Conservation (phyloP, 2,329 filamentous ascomycete genomes). For the Ceratocystis lukuohia region DNA sequence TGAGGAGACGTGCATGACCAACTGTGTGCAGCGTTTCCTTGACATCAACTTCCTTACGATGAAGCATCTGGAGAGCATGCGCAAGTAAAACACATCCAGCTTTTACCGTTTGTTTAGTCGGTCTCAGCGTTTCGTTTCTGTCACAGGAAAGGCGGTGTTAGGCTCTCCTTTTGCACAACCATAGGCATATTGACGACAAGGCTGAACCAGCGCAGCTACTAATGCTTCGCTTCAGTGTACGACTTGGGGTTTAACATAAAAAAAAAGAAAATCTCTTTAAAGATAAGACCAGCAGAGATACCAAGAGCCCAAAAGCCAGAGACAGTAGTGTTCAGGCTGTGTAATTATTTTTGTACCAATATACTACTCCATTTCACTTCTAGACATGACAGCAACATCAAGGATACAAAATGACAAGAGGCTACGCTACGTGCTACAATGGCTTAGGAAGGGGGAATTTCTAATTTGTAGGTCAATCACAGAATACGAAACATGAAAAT, state of each 20-base stretch:
- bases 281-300: neutral
- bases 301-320: neutral
- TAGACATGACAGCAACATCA: neutral
- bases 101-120: neutral
- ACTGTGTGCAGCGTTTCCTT: slow-evolving; percentile 89
- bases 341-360: slow-evolving; percentile 6
- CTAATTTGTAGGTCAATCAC: neutral
- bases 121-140: neutral
- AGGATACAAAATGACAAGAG: neutral
- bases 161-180: neutral
- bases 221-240: neutral
- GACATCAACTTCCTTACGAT: slow-evolving; percentile 79
- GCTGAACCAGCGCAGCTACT: too few species aligned
- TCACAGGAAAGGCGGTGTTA: neutral
- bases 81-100: slow-evolving; percentile 21
- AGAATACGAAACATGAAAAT: neutral
- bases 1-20: slow-evolving; percentile 75
- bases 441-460: neutral
- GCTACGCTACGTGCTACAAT: neutral
- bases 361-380: neutral
- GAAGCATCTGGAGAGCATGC: slow-evolving; percentile 60
- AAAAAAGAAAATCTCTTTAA: neutral
- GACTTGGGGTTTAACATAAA: neutral
- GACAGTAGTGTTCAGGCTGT: neutral
- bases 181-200: neutral